A percentile compares a stretch with the other conserved stretches of the same genome.
These are phyloP conservation scores for Tricholoma sp. DNA, from an alignment of 768 basidiomycete species.

Conservation along the genomic window DNA sequence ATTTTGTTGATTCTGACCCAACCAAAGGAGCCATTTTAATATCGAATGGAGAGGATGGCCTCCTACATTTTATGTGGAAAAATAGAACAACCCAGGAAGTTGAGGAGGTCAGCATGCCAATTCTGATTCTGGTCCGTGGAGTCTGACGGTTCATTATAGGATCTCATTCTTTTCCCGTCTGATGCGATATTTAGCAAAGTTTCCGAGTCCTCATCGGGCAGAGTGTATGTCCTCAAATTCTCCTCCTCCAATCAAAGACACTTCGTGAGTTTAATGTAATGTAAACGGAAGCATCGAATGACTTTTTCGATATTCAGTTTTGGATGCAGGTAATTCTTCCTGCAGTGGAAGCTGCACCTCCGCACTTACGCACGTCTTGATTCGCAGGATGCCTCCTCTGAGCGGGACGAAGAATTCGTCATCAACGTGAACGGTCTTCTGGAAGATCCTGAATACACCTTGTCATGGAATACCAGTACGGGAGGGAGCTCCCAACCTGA, in stretches of 20 bases:
- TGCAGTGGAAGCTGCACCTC: background rate
- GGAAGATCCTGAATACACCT: conserved; percentile 57
- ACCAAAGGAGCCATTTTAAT: conserved; percentile 73
- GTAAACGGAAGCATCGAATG: background rate
- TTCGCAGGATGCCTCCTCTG: conserved; percentile 57
- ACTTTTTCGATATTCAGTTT: conserved; percentile 44
- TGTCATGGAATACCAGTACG: conserved; percentile 45
- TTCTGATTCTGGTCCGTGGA: background rate
- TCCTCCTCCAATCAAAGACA: conserved; percentile 85
- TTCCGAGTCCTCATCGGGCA: conserved; percentile 53
- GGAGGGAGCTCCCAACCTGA: conserved; percentile 32
- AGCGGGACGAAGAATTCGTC: conserved; percentile 68
- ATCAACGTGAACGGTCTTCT: conserved; percentile 68
- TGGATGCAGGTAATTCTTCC: conserved; percentile 72
- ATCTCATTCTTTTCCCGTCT: conserved; percentile 81
- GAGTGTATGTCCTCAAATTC: conserved; percentile 88
- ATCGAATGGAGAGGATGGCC: conserved; percentile 65
- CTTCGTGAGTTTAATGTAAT: conserved; percentile 57
- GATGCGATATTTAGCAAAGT: conserved; percentile 83
- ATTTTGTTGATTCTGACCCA: conserved; percentile 60
- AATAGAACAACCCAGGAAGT: conserved; percentile 55
- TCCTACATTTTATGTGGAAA: conserved; percentile 79
- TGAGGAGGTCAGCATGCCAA: conserved; percentile 50
- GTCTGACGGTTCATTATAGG: conserved; percentile 36
- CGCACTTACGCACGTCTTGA: background rate